A percentile compares a stretch with the other conserved stretches of the same genome.
Evolutionary conservation across 306 rosid genomes (phyloP).

Genomic region (Sphenostylis stenocarpa): DNA sequence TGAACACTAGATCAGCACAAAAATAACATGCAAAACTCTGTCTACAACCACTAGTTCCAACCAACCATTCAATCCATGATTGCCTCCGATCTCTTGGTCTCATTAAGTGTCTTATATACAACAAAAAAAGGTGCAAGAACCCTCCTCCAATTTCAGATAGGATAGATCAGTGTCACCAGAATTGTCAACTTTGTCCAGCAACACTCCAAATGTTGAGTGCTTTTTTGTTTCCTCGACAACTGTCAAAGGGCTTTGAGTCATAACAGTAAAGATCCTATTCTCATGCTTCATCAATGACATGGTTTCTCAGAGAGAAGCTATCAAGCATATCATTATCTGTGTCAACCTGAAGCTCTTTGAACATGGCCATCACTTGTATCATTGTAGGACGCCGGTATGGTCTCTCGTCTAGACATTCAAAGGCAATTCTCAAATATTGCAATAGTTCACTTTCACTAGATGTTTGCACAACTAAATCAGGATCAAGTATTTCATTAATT

Average conservation of each 20-base stretch:
- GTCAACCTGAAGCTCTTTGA: conserved; percentile 72
- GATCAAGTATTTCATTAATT: conserved; percentile 58
- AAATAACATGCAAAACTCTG: neutral
- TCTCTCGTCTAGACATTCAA: conserved; percentile 71
- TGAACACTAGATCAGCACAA: conserved; percentile 5
- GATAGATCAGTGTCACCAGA: neutral
- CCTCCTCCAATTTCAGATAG: conserved; percentile 23
- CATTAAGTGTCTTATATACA: conserved; percentile 43
- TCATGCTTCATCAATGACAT: conserved; percentile 55
- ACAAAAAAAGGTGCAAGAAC: conserved; percentile 1
- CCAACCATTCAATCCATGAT: conserved; percentile 17
- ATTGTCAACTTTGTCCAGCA: neutral
- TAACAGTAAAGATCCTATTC: conserved; percentile 14
- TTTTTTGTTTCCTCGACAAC: neutral
- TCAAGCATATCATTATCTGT: conserved; percentile 59
- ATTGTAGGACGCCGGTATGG: conserved; percentile 73
- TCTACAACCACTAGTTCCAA: conserved; percentile 30
- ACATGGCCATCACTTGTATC: conserved; percentile 86
- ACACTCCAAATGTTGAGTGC: conserved; percentile 11
- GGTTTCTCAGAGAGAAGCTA: conserved; percentile 55
- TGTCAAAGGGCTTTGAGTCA: conserved; percentile 11
- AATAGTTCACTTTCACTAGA: conserved; percentile 51
- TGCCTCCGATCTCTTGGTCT: conserved; percentile 33
- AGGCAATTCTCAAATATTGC: conserved; percentile 62
- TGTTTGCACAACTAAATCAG: conserved; percentile 43